Evolutionary conservation across 129 eudicot species (phyloP).

Genomic region (Chrysanthemum seticuspe): DNA sequence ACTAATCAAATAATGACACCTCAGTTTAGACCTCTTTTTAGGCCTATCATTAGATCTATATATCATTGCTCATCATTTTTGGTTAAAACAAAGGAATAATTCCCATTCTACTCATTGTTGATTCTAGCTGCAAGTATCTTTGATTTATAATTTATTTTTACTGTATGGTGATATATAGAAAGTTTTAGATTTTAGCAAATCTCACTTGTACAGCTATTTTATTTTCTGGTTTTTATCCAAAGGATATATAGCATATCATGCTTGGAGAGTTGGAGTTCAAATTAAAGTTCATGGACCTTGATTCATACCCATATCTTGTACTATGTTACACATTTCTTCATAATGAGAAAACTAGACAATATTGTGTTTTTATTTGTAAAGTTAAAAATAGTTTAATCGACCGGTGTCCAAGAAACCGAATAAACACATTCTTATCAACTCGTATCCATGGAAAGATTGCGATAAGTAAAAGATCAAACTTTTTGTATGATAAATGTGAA

Average conservation of each 20-base stretch:
- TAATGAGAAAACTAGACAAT: too few relatives aligned
- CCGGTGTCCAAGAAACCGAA: too few relatives aligned
- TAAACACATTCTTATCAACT: too few relatives aligned
- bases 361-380: too few relatives aligned
- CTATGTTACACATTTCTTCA: neutral
- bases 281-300: slow-evolving; percentile 20
- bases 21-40: too few relatives aligned
- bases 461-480: too few relatives aligned
- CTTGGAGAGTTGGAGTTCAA: neutral
- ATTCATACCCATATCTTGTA: neutral
- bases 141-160: neutral
- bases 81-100: slow-evolving; percentile 29
- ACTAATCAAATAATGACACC: too few relatives aligned
- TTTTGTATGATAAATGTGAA: too few relatives aligned
- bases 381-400: too few relatives aligned
- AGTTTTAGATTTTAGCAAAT: slow-evolving; percentile 15
- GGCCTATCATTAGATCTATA: too few relatives aligned
- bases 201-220: neutral
- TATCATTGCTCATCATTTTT: neutral
- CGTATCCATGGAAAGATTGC: too few relatives aligned
- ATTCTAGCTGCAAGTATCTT: neutral
- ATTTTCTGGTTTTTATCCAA: slow-evolving; percentile 26
- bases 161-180: slow-evolving; percentile 21
- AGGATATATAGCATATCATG: slow-evolving; percentile 16
- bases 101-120: slow-evolving; percentile 16